Conservation (phyloP, 352 stramenopile species). For the Phytophthora melonis region DNA sequence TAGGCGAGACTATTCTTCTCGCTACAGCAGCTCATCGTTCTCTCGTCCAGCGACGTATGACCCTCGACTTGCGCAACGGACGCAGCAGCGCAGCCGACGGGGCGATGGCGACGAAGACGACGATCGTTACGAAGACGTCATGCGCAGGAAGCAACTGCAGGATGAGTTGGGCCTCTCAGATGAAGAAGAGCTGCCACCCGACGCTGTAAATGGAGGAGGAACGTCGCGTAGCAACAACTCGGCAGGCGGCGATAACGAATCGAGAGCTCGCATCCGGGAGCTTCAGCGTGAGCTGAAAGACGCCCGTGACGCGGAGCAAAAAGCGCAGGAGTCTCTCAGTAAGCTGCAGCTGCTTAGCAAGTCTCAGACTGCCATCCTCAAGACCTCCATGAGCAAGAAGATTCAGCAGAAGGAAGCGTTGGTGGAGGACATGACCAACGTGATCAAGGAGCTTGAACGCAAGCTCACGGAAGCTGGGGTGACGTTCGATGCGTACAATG, state of each 20-base stretch:
- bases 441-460: constrained; percentile 72
- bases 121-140: constrained; percentile 47
- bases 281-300: constrained; percentile 68
- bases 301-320: constrained; percentile 74
- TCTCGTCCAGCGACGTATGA: constrained; percentile 88
- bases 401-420: constrained; percentile 72
- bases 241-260: constrained; percentile 28
- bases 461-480: constrained; percentile 68
- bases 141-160: constrained; percentile 64
- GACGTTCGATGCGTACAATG: constrained; percentile 55
- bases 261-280: constrained; percentile 58
- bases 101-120: constrained; percentile 60
- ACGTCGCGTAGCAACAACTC: constrained; percentile 3
- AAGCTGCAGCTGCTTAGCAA: constrained; percentile 89
- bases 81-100: constrained; percentile 43
- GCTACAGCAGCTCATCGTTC: constrained; percentile 62
- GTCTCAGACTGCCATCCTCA: constrained; percentile 84
- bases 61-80: constrained; percentile 70
- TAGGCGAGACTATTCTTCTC: constrained; percentile 35
- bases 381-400: constrained; percentile 86
- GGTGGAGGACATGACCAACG: constrained; percentile 64
- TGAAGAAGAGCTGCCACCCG: constrained; percentile 42
- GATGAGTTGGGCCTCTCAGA: constrained; percentile 85
- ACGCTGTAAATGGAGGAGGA: constrained; percentile 3
- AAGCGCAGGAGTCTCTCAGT: constrained; percentile 80